These are phyloP conservation scores for Thinopyrum elongatum DNA, from an alignment of 176 grass and related monocot genomes.

Conservation along the genomic window DNA sequence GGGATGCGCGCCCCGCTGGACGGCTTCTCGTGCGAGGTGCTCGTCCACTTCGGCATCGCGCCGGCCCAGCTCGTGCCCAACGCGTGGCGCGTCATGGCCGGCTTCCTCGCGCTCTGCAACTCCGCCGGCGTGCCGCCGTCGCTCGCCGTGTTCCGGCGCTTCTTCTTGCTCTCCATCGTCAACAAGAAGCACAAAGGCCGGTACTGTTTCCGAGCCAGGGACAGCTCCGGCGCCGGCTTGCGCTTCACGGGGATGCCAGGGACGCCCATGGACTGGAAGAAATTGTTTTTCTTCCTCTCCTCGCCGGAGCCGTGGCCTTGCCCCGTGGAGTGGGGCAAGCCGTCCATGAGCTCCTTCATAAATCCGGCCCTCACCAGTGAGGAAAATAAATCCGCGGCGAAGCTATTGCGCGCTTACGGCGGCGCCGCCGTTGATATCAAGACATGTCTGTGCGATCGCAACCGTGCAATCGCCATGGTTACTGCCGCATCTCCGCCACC, in stretches of 20 bases:
- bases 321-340: no score
- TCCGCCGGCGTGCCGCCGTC: not conserved
- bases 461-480: not conserved
- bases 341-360: no score
- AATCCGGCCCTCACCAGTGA: no score
- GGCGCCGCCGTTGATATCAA: no score
- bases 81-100: not conserved
- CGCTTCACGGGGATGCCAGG: no score
- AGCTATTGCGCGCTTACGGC: no score
- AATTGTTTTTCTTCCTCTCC: no score
- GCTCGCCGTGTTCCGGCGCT: conserved; percentile 5
- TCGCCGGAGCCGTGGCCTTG: no score
- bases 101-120: not conserved
- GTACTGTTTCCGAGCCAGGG: not conserved
- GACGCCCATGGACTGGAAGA: no score
- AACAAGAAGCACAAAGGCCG: not conserved
- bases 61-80: not conserved
- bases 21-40: not conserved
- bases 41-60: not conserved
- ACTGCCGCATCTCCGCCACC: not conserved
- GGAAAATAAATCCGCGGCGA: no score
- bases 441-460: not conserved
- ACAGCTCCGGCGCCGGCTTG: no score
- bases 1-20: not conserved
- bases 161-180: not conserved